Evolutionary conservation across 352 stramenopile species (phyloP).

Genomic region (Phytophthora sp.): DNA sequence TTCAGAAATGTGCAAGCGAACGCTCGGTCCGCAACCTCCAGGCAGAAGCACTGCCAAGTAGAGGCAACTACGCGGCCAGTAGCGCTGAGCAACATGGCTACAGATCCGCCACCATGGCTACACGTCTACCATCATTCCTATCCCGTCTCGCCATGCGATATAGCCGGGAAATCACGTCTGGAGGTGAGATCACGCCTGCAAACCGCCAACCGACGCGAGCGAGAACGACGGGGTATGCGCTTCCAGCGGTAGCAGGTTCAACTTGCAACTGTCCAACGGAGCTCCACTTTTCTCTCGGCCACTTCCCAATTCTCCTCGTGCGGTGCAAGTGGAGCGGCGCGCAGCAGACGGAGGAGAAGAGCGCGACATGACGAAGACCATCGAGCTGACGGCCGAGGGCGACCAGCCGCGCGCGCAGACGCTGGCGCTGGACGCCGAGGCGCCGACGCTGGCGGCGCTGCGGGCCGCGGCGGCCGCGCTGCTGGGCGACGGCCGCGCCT

Average conservation of each 20-base stretch:
- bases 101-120: too few species aligned
- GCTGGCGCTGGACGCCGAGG: conserved; percentile 29
- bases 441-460: conserved; percentile 34
- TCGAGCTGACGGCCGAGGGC: conserved; percentile 32
- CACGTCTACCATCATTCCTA: too few species aligned
- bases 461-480: conserved; percentile 20
- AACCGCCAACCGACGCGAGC: too few species aligned
- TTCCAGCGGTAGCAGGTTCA: neutral
- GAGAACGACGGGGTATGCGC: too few species aligned
- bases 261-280: conserved; percentile 21
- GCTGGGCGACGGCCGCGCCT: conserved; percentile 24
- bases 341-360: too few species aligned
- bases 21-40: too few species aligned
- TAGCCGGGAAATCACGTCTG: too few species aligned
- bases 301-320: conserved; percentile 39
- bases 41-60: too few species aligned
- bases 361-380: conserved; percentile 33
- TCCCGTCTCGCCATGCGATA: too few species aligned
- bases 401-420: conserved; percentile 21
- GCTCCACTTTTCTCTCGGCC: conserved; percentile 10
- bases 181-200: too few species aligned
- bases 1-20: too few species aligned
- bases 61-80: neutral
- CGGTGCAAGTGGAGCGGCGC: conserved; percentile 24
- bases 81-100: too few species aligned